Percentiles rank a stretch among this genome's conserved stretches.
Evolutionary conservation across 108 stramenopile genomes (phyloP).

Genomic region (Cyclostephanos tholiformis): DNA sequence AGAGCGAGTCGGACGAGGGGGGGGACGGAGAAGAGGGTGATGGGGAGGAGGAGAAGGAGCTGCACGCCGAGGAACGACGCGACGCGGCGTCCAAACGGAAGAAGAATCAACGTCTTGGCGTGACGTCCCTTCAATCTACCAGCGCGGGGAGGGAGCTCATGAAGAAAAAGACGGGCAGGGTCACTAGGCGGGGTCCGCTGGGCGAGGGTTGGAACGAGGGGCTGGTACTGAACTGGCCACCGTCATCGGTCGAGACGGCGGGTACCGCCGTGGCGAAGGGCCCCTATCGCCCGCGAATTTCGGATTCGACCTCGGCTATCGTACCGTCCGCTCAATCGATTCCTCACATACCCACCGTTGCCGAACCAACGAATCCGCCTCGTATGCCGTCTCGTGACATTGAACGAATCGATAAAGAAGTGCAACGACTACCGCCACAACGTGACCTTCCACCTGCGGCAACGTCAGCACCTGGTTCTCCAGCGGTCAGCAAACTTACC

Average conservation of each 20-base stretch:
- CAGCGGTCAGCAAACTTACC: neutral
- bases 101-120: slow-evolving; percentile 31
- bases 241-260: neutral
- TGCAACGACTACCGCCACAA: neutral
- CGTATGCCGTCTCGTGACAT: neutral
- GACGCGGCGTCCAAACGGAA: slow-evolving; percentile 31
- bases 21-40: slow-evolving; percentile 59
- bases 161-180: slow-evolving; percentile 42
- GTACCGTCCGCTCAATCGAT: neutral
- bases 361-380: neutral
- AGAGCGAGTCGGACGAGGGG: slow-evolving; percentile 75
- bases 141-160: slow-evolving; percentile 54
- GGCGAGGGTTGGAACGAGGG: slow-evolving; percentile 82
- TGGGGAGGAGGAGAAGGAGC: slow-evolving; percentile 56
- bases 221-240: slow-evolving; percentile 72
- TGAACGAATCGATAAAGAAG: neutral
- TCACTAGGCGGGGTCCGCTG: slow-evolving; percentile 48
- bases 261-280: neutral
- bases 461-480: neutral
- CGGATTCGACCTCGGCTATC: neutral
- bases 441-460: neutral
- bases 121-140: slow-evolving; percentile 5
- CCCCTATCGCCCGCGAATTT: slow-evolving; percentile 1
- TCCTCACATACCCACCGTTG: neutral
- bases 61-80: slow-evolving; percentile 54